Conservation (phyloP, 2,329 filamentous ascomycete species). For the Blumeria graminis region DNA sequence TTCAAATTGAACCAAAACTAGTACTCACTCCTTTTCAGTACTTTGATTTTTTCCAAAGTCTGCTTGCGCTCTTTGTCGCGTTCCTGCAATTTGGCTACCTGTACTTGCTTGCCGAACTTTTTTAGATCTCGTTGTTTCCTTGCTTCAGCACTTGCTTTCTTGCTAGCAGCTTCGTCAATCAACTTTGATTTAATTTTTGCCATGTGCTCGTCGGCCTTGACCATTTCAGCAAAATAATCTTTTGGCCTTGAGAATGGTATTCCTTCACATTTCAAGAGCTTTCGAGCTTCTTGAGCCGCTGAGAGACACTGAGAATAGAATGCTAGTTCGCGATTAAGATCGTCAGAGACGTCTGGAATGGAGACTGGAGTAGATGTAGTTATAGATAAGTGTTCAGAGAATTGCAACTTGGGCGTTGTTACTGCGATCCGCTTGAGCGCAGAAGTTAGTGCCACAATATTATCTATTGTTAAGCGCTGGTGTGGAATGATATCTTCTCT, state of each 20-base stretch:
- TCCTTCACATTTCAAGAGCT: conserved; percentile 56
- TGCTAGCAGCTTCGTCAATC: conserved; percentile 70
- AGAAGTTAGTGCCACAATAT: conserved; percentile 62
- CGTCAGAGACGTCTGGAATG: conserved; percentile 70
- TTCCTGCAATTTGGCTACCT: conserved; percentile 89
- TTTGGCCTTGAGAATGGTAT: conserved; percentile 68
- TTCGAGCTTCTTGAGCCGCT: conserved; percentile 48
- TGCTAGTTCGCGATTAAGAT: conserved; percentile 72
- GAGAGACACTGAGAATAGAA: conserved; percentile 81
- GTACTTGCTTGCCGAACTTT: conserved; percentile 98
- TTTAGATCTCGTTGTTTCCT: conserved; percentile 83
- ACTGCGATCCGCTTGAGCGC: conserved; percentile 59
- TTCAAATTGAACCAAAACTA: conserved; percentile 1
- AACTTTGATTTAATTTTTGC: conserved; percentile 84
- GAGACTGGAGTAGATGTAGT: conserved; percentile 41
- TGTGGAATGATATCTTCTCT: conserved; percentile 71
- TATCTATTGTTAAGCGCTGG: conserved; percentile 92
- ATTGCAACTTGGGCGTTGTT: conserved; percentile 43
- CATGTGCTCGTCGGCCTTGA: conserved; percentile 97
- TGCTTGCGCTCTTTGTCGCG: conserved; percentile 77
- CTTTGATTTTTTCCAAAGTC: conserved; percentile 85
- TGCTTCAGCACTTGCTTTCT: conserved; percentile 81
- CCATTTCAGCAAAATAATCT: conserved; percentile 98
- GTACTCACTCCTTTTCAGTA: conserved; percentile 74
- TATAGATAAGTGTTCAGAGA: conserved; percentile 63